Evolutionary conservation across 2,329 filamentous ascomycete genomes (phyloP), one percentile per base, ranked within the genome.

Genomic region (Lasiodiplodia gonubiensis): DNA sequence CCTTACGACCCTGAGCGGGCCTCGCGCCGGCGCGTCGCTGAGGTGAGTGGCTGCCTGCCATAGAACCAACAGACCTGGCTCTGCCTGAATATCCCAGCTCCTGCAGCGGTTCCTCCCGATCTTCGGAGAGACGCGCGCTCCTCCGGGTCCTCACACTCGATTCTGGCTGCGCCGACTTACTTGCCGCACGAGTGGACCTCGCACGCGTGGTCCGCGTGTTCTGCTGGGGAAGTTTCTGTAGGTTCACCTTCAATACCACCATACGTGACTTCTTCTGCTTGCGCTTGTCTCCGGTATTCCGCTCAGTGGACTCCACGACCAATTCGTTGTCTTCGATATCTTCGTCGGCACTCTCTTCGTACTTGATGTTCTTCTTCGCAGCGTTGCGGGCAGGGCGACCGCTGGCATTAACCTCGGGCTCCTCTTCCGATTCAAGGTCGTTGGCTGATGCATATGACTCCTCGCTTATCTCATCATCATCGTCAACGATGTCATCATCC

Each of bases 41-140:
- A 1, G 78, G 83, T 65, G 63, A 65, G 51, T 54, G 48, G 67
- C 83, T 88, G 49, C 78, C 79, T 2, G 86, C 87, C 30, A 83
- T 85, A 70, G 82, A 79, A 68, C 86, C 81, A 11, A 88, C 79
- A 4, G 86, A 86, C 77, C 68, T 83, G 81, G 74, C 89, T 86
- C 68, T 84, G 21, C 87, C 87, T 8, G 86, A 88, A 70, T 86
- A 84, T 3, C 86, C 86, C 53, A 89, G 78, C 18, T 84, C 86
- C 54, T 88, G 78, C 16, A 89, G 82, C 39, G 86, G 83, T 42
- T 85, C 83, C 30, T 85, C 83, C 4, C 84, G 80, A 70, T 87
- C 86, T 69, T 87, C 86, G 27, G 84, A 87, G 21, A 87, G 81
- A 54, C 88, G 86, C 73, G 86, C 88, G 70, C 84, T 88, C 69